Conservation (phyloP, 768 basidiomycete genomes). For the Sutorius australiensis region DNA sequence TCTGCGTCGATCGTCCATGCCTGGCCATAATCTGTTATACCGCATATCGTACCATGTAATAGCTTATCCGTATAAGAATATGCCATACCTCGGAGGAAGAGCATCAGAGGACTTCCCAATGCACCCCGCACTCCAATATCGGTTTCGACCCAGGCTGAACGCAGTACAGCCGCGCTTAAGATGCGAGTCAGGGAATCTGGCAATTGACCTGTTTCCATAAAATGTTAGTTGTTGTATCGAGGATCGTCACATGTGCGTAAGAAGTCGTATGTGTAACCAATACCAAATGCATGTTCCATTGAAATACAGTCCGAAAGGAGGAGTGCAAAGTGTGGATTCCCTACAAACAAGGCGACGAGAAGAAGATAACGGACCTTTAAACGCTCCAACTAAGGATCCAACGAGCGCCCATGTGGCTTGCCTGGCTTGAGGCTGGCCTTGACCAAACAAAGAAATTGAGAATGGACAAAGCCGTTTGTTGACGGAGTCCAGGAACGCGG, state of each 20-base stretch:
- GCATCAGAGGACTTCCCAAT: slow-evolving; percentile 70
- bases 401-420: slow-evolving; percentile 66
- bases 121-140: slow-evolving; percentile 62
- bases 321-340: neutral
- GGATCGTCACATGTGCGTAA: neutral
- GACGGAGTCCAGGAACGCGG: slow-evolving; percentile 31
- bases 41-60: neutral
- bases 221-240: slow-evolving; percentile 5
- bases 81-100: slow-evolving; percentile 62
- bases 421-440: slow-evolving; percentile 66
- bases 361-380: slow-evolving; percentile 40
- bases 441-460: slow-evolving; percentile 41
- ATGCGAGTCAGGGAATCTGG: slow-evolving; percentile 36
- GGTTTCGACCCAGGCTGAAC: slow-evolving; percentile 68
- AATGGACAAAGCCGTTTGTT: slow-evolving; percentile 27
- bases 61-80: neutral
- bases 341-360: neutral
- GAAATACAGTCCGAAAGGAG: neutral
- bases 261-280: neutral
- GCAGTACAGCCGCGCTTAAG: slow-evolving; percentile 56
- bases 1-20: slow-evolving; percentile 49
- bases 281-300: neutral
- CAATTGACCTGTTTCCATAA: slow-evolving; percentile 20
- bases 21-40: slow-evolving; percentile 52
- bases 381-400: slow-evolving; percentile 37